Base-by-base conservation (phyloP, 2,329 filamentous ascomycete species). In the Lachnellula suecica region DNA sequence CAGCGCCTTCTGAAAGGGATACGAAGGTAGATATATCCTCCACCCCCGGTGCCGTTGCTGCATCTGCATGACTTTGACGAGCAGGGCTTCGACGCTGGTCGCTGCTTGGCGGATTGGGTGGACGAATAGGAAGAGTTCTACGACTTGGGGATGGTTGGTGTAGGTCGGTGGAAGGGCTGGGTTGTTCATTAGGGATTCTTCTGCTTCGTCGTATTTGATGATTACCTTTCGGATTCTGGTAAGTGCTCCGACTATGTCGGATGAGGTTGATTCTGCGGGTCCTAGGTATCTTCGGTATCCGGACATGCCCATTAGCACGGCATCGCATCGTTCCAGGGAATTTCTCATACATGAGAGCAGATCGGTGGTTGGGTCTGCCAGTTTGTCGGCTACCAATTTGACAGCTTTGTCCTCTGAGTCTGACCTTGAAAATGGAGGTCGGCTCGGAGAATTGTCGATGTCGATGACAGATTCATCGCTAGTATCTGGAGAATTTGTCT, bases 51-150 rank as follows among this genome's bases (percentile, higher is more conserved):
- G 69, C 23, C 59, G 65, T 57, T 73, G 66, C 41, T 76, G 70
- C 71, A 82, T 78, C 50, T 74, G 63, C 40, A 74, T 70, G 3
- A 82, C 70, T 59, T 78, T 77, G 35, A 67, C 63, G 23, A 77
- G 67, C 10, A 83, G 70, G 22, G 65, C 68, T 59, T 78, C 73
- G 4, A 81, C 70, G 1, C 72, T 71, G 2, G 70, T 70, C 5
- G 79, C 76, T 0, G 77, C 71, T 66, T 82, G 79, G 34, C 79
- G 74, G 27, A 81, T 71, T 20, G 79, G 77, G 44, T 79, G 76
- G 2, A 79, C 74, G 53, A 81, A 83, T 0, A 82, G 71, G 49
- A 84, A 79, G 11, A 81, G 66, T 53, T 76, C 72, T 6, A 82
- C 74, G 1, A 79, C 72, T 47, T 80, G 76, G 2, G 74, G 72